Base-by-base conservation (phyloP, 805 yeast genomes). In the Ogataea methylovora region DNA sequence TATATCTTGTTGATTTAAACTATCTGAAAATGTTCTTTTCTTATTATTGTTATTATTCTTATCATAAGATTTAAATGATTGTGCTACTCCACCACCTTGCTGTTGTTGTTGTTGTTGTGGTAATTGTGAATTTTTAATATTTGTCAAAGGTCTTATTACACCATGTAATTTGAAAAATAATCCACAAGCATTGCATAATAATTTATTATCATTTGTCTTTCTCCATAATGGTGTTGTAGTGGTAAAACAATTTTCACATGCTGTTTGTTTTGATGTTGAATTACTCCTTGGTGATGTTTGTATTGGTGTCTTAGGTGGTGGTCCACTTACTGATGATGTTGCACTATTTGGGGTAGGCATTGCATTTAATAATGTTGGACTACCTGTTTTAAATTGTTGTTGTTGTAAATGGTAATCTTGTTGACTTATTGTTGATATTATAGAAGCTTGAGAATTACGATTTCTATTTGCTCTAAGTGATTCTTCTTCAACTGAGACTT, bases 171-270 rank as follows among this genome's bases (percentile, higher is more conserved):
- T 88, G 45, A 85, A 67, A 49, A 87, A 86, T 37, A 86, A 64
- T 0, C 96, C 96, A 64, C 96, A 86, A 2, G 97, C 97, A 60
- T 88, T 88, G 55, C 97, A 88, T 27, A 88, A 69, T 24, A 87
- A 84, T 46, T 78, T 74, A 20, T 88, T 90, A 17, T 84, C 77
- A 45, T 85, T 94, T 8, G 63, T 58, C 43, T 95, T 71, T 51
- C 97, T 73, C 97, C 97, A 88, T 13, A 88, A 66, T 2, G 97
- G 97, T 2, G 97, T 88, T 4, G 94, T 86, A 27, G 87, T 79
- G 1, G 97, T 88, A 48, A 79, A 73, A 60, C 97, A 88, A 58
- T 88, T 88, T 47, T 81, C 84, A 56, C 97, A 88, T 20, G 76
- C 66, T 1, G 88, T 43, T 28, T 46, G 45, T 24, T 41, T 42